A percentile compares a stretch with the other conserved stretches of the same genome.
phyloP scores from a whole-genome alignment of 2,329 filamentous ascomycete species.

The Aspergillus caelatus region DNA sequence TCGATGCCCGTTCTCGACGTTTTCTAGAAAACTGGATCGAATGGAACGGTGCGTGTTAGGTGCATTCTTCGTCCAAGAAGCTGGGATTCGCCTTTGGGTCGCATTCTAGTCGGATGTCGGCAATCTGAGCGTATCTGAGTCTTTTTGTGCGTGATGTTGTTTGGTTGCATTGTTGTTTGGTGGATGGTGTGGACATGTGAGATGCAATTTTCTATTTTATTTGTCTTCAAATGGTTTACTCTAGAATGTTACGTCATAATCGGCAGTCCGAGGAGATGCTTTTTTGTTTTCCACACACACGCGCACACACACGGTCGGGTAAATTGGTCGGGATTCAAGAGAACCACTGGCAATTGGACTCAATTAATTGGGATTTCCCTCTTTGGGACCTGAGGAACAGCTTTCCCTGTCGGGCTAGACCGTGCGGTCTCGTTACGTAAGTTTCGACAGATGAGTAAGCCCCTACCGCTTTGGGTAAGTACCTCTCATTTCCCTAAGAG shows the following conservation, averaged over 20 bases:
- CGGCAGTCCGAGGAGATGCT: constrained; percentile 14
- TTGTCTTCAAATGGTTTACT: not conserved
- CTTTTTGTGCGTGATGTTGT: not conserved
- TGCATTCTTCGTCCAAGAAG: constrained; percentile 7
- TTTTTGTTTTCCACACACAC: not conserved
- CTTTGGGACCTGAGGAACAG: constrained; percentile 17
- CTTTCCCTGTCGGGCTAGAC: constrained; percentile 20
- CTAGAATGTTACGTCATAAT: constrained; percentile 14
- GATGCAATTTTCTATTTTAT: not conserved
- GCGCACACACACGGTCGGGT: constrained; percentile 3
- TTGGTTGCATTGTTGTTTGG: not conserved
- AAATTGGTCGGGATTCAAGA: constrained; percentile 10
- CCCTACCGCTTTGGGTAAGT: constrained; percentile 8
- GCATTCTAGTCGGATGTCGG: not conserved
- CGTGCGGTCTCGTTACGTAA: constrained; percentile 1
- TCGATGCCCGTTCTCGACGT: constrained; percentile 33
- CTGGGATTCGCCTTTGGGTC: not conserved
- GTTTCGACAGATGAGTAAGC: constrained; percentile 8
- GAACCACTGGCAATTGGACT: not conserved
- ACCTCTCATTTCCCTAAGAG: not conserved
- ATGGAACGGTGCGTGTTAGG: constrained; percentile 19
- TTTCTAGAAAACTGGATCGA: constrained; percentile 37
- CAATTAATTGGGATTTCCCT: not conserved
- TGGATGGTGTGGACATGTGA: not conserved
- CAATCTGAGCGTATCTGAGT: not conserved